Conservation (phyloP, 768 basidiomycete genomes). For the Lactifluus subvellereus region DNA sequence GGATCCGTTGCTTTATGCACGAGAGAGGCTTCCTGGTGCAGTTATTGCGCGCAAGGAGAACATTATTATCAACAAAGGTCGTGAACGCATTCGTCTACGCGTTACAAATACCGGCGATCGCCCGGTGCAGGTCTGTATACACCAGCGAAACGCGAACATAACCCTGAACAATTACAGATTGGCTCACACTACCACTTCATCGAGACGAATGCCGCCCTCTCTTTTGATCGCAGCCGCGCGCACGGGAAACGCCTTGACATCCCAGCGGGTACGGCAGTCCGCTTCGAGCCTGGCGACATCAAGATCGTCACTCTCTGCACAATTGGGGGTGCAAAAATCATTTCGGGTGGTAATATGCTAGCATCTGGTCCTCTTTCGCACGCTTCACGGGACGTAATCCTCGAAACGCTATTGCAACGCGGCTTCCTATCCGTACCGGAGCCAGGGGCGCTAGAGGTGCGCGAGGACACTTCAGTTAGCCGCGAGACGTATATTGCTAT, state of each 20-base stretch:
- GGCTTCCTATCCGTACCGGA: constrained; percentile 71
- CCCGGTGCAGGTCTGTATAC: constrained; percentile 70
- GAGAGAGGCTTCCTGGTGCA: constrained; percentile 64
- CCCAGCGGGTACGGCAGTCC: constrained; percentile 88
- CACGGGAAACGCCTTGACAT: constrained; percentile 90
- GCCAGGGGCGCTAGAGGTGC: constrained; percentile 51
- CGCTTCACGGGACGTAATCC: constrained; percentile 41
- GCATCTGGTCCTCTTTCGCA: constrained; percentile 50
- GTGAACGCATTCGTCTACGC: constrained; percentile 59
- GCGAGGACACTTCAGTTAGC: constrained; percentile 48
- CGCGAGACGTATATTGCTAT: constrained; percentile 81
- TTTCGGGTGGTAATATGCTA: constrained; percentile 79
- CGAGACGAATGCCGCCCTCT: constrained; percentile 76
- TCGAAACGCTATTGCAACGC: constrained; percentile 44
- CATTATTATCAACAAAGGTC: constrained; percentile 71
- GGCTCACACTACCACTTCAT: constrained; percentile 95
- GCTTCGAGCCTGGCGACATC: constrained; percentile 90
- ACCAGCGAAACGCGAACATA: neutral
- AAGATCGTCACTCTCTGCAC: constrained; percentile 80
- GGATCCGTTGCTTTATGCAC: constrained; percentile 44
- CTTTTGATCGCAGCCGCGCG: constrained; percentile 76
- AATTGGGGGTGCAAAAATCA: constrained; percentile 64
- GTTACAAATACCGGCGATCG: constrained; percentile 92
- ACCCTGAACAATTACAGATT: constrained; percentile 42
- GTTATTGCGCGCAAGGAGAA: constrained; percentile 58